Conservation (phyloP, 2,329 filamentous ascomycete genomes). For the Thelonectria olida region DNA sequence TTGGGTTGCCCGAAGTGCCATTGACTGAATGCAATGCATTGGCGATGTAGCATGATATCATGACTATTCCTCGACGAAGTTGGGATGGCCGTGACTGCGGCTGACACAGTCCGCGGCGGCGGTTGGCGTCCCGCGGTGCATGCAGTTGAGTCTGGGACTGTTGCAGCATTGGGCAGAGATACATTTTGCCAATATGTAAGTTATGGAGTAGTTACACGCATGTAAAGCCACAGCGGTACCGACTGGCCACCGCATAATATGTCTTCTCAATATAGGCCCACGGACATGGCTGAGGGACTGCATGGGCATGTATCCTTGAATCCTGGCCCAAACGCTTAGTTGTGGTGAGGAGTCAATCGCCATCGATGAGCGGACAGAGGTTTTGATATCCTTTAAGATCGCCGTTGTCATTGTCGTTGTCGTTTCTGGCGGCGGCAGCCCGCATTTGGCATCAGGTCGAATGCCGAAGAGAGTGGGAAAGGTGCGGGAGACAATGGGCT, state of each 20-base stretch:
- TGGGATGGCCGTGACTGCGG: slow-evolving; percentile 6
- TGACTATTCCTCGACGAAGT: slow-evolving; percentile 21
- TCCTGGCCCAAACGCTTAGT: neutral
- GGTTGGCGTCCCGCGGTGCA: slow-evolving; percentile 9
- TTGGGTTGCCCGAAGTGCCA: slow-evolving; percentile 22
- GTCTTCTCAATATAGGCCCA: neutral
- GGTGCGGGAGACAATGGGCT: slow-evolving; percentile 15
- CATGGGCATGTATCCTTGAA: neutral
- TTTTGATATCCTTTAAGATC: neutral
- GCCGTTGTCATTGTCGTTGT: neutral
- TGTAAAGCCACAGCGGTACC: neutral
- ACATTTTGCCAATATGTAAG: no score
- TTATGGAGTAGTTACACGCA: neutral
- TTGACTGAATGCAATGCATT: slow-evolving; percentile 29
- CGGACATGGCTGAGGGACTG: neutral
- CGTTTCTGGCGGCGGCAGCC: slow-evolving; percentile 10
- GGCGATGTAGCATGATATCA: slow-evolving; percentile 47
- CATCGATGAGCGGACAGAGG: neutral
- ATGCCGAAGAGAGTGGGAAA: slow-evolving; percentile 19
- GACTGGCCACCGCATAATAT: neutral
- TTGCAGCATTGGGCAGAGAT: neutral
- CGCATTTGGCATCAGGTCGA: slow-evolving; percentile 12
- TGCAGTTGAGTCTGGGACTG: neutral
- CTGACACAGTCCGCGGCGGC: neutral
- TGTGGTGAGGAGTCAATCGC: no score